Evolutionary conservation across 1,284 basidiomycete genomes (phyloP).

Genomic region (Phellopilus nigrolimitatus): DNA sequence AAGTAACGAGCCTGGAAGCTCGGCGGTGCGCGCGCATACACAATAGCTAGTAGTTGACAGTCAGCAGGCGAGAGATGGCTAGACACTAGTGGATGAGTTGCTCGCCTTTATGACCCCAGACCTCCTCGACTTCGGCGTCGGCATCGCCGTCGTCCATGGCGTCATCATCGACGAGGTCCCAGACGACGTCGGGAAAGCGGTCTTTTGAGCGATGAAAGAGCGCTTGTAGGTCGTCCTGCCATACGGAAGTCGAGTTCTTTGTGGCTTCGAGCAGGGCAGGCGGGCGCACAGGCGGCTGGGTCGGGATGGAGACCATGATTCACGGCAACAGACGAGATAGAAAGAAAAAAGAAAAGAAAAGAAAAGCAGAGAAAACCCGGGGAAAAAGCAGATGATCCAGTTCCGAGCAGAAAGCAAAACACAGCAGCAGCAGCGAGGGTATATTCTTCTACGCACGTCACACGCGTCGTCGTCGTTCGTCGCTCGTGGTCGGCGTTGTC

Average conservation of each 20-base stretch:
- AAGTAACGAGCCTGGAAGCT: slow-evolving; percentile 85
- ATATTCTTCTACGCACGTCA: slow-evolving; percentile 12
- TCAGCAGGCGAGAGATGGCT: neutral
- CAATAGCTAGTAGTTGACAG: slow-evolving; percentile 80
- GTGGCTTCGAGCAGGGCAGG: slow-evolving; percentile 61
- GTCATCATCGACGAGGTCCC: slow-evolving; percentile 63
- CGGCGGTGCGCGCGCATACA: slow-evolving; percentile 89
- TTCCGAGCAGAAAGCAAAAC: slow-evolving; percentile 6
- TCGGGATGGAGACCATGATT: slow-evolving; percentile 12
- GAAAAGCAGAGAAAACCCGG: slow-evolving; percentile 2
- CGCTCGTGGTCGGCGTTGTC: no score
- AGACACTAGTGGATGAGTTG: slow-evolving; percentile 5
- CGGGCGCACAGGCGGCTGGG: slow-evolving; percentile 32
- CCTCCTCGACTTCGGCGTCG: slow-evolving; percentile 42
- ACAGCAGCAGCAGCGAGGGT: slow-evolving; percentile 1
- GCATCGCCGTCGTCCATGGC: slow-evolving; percentile 36
- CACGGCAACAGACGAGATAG: no score
- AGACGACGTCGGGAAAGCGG: slow-evolving; percentile 89
- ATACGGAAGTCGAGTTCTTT: slow-evolving; percentile 55
- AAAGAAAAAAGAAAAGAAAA: neutral
- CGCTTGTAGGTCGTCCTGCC: slow-evolving; percentile 73
- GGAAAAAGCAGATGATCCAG: neutral
- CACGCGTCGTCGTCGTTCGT: neutral
- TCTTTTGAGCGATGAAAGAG: slow-evolving; percentile 80
- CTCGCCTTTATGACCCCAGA: slow-evolving; percentile 89